A percentile compares a stretch with the other conserved stretches of the same genome.
Evolutionary conservation across 2,329 filamentous ascomycete species (phyloP).

Genomic region (Pyrenophora tritici-repentis): DNA sequence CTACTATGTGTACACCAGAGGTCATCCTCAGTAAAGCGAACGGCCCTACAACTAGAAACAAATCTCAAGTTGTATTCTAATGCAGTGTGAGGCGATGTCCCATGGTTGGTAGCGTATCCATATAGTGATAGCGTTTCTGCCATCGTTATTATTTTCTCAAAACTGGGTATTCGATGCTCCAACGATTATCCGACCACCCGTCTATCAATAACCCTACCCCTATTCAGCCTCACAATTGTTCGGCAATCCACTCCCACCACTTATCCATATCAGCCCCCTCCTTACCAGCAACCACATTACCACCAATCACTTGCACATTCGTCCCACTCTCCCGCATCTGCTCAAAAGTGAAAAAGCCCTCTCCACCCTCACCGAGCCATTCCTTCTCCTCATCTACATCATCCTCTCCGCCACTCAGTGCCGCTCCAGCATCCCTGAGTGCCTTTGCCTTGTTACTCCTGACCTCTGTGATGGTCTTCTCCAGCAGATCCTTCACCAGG

Average conservation of each 20-base stretch:
- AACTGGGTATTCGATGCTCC: too few relatives aligned
- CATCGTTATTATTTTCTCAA: too few relatives aligned
- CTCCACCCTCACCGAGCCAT: conserved; percentile 81
- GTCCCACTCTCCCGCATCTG: conserved; percentile 85
- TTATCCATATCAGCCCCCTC: conserved; percentile 73
- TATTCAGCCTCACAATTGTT: conserved; percentile 61
- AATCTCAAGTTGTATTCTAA: too few relatives aligned
- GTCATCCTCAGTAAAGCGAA: too few relatives aligned
- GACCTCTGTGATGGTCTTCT: conserved; percentile 80
- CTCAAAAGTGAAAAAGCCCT: conserved; percentile 76
- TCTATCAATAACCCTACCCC: background rate
- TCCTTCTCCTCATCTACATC: conserved; percentile 69
- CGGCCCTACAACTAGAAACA: too few relatives aligned
- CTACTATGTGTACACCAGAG: too few relatives aligned
- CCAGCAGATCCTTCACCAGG: conserved; percentile 74
- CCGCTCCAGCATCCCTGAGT: conserved; percentile 79
- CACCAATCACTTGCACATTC: conserved; percentile 75
- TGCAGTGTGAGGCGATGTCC: too few relatives aligned
- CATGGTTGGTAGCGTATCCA: too few relatives aligned
- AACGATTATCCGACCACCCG: background rate
- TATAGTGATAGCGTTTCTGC: too few relatives aligned
- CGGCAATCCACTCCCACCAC: conserved; percentile 92
- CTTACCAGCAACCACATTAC: conserved; percentile 64
- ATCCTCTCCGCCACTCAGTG: conserved; percentile 59
- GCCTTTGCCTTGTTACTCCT: conserved; percentile 76